Percentiles rank a stretch among this genome's conserved stretches.
Conservation (phyloP, 2,329 filamentous ascomycete species). For the Sclerotinia subarctica region DNA sequence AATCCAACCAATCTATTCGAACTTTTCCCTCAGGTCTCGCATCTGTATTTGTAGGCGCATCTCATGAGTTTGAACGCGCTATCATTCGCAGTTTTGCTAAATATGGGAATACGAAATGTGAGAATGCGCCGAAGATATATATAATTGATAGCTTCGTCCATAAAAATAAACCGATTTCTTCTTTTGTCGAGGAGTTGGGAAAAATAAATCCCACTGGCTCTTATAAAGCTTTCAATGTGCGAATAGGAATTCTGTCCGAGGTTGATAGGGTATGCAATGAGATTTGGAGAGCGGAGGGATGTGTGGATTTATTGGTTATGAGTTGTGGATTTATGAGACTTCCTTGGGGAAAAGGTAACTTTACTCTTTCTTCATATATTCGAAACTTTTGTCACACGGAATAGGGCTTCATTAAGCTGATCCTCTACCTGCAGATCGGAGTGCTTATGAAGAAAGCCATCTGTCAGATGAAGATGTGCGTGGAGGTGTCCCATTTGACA, state of each 20-base stretch:
- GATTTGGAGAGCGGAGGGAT: not conserved
- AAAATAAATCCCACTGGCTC: not conserved
- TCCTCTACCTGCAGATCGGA: not conserved
- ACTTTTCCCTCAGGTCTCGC: not conserved
- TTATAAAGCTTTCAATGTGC: not conserved
- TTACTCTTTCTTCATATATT: not conserved
- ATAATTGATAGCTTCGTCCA: not conserved
- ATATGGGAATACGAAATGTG: not conserved
- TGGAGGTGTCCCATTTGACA: not conserved
- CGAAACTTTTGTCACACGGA: not conserved
- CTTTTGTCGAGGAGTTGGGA: not conserved
- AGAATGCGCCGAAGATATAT: conserved; percentile 3
- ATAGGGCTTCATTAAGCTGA: not conserved
- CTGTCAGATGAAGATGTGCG: not conserved
- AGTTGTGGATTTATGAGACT: not conserved
- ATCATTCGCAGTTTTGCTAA: not conserved
- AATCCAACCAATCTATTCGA: not conserved
- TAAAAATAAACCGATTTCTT: not conserved
- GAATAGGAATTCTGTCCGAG: not conserved
- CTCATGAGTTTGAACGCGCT: not conserved
- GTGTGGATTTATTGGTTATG: conserved; percentile 6
- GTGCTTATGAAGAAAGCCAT: not conserved
- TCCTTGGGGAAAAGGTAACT: not conserved
- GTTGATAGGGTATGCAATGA: not conserved
- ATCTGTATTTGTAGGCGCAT: not conserved